Base-by-base conservation (phyloP, 139 green algal species). In the Chlamydomonas sp. region DNA sequence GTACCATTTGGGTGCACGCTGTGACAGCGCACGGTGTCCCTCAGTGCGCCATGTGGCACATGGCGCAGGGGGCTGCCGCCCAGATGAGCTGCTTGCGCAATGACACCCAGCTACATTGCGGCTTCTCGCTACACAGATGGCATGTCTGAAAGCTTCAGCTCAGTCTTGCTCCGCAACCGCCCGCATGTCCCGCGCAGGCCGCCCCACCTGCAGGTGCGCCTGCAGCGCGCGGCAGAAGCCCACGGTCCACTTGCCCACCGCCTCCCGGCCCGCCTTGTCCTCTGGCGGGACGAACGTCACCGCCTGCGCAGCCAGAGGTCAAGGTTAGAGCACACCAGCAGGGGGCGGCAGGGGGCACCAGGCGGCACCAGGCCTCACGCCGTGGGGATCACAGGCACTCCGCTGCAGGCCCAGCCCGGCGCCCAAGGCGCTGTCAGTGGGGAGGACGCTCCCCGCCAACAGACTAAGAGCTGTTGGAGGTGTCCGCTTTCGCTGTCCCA, bases 201-300 rank as follows among this genome's bases (percentile, higher is more conserved):
- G 31, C 15, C 75, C 5, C 9, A 71, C 78, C 78, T 71, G 60
- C 66, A 89, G 67, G 85, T 89, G 85, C 67, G 85, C 77, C 72
- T 81, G 85, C 85, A 89, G 77, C 59, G 85, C 77, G 16, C 75
- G 85, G 10, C 57, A 73, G 68, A 89, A 89, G 60, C 85, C 85
- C 77, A 89, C 85, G 4, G 78, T 89, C 85, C 85, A 89, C 85
- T 89, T 89, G 85, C 14, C 85, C n/a, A 89, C 77, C 77, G 85
- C 85, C 78, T 79, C 67, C 1, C 85, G 85, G 2, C 85, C 85
- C 20, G 77, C 77, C 10, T 1, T 8, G 77, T 85, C 77, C 63
- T 85, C 78, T 5, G 77, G 20, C 8, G 77, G 67, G 1, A 85
- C 63, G 77, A 85, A 89, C 6, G 77, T 85, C 3, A 89, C 78